A percentile compares a stretch with the other conserved stretches of the same genome.
Evolutionary conservation across 169 alveolate species (phyloP).

Genomic region (Miamiensis avidus): DNA sequence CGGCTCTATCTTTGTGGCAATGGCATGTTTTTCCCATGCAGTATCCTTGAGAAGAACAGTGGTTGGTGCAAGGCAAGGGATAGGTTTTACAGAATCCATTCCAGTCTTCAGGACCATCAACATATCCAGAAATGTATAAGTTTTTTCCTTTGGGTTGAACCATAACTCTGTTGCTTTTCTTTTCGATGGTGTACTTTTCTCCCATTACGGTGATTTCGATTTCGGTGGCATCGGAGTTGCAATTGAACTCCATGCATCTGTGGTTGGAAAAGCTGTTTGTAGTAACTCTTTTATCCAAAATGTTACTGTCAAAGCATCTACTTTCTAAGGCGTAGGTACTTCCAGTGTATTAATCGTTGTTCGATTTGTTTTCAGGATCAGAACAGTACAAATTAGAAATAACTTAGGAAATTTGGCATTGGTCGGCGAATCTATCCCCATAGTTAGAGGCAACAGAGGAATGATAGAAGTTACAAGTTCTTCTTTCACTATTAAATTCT

Average conservation of each 20-base stretch:
- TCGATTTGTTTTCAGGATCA: neutral
- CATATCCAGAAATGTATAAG: too few relatives aligned
- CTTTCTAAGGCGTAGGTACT: neutral
- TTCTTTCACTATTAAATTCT: neutral
- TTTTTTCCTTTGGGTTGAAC: neutral
- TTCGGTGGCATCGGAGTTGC: neutral
- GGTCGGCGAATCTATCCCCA: neutral
- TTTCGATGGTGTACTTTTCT: neutral
- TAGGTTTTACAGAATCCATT: neutral
- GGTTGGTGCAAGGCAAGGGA: neutral
- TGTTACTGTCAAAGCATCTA: neutral
- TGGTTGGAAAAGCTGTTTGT: neutral
- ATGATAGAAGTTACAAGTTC: neutral
- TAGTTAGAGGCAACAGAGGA: neutral
- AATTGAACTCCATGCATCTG: neutral
- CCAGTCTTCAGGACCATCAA: neutral
- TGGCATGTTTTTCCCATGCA: neutral
- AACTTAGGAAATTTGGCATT: neutral
- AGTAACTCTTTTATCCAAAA: too few relatives aligned
- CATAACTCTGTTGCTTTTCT: neutral
- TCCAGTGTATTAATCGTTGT: neutral
- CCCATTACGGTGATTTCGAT: neutral
- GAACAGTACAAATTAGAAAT: neutral
- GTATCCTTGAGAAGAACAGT: neutral
- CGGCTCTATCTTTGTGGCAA: neutral